Conservation (phyloP, 1,284 basidiomycete genomes). For the Ceratobasidium theobromae region DNA sequence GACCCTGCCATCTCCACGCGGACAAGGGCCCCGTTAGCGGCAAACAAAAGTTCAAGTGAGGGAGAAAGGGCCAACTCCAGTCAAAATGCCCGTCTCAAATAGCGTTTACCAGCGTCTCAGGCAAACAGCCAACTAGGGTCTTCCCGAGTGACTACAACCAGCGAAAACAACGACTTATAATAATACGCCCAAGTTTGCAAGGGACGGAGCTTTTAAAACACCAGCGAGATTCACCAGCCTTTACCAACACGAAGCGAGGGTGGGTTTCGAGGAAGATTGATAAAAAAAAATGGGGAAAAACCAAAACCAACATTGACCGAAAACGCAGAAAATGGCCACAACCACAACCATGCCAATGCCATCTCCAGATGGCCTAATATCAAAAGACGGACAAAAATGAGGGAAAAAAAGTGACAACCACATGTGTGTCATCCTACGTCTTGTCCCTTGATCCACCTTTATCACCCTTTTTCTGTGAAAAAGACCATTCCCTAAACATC, state of each 20-base stretch:
- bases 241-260: neutral
- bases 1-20: too few relatives aligned
- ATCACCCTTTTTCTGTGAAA: conserved; percentile 29
- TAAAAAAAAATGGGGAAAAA: neutral
- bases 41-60: too few relatives aligned
- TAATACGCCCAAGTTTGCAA: too few relatives aligned
- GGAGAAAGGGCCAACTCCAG: too few relatives aligned
- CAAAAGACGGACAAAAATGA: neutral
- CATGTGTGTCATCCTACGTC: neutral
- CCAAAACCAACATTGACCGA: neutral
- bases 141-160: too few relatives aligned
- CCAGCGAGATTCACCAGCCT: neutral
- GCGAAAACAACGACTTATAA: too few relatives aligned
- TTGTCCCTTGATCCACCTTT: conserved; percentile 14
- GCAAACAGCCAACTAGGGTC: too few relatives aligned
- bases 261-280: neutral
- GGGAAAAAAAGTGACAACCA: neutral
- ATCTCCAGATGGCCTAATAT: neutral
- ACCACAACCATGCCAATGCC: neutral
- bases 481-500: conserved; percentile 84
- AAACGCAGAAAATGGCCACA: neutral
- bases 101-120: too few relatives aligned
- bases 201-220: too few relatives aligned
- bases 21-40: too few relatives aligned
- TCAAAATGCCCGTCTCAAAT: too few relatives aligned